Evolutionary conservation across 805 yeast species (phyloP), one percentile per base, ranked within the genome.

Genomic region (Kluyveromyces nonfermentans): DNA sequence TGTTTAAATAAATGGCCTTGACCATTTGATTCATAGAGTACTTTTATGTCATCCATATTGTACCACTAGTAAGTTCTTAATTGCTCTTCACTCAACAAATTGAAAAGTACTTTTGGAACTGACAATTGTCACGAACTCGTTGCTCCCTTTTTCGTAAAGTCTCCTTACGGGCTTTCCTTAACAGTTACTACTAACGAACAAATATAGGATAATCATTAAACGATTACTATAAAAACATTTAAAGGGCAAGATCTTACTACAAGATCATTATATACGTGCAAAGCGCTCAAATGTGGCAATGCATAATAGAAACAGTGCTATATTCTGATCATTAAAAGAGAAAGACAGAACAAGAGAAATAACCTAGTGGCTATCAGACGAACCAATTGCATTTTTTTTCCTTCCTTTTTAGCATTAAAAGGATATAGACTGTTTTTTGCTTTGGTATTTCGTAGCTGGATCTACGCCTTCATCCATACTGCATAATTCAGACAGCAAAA

Each of bases 1-100:
- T 70, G 72, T 22, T 64, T 56, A 56, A 78, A 78, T 15, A 80
- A 52, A 46, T 78, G 83, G 2, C 51, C 56, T 56, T 80, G 86
- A 7, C 72, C 71, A 0, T 81, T 80, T 5, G 62, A 55, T 19
- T 54, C 56, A 52, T 66, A 78, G 14, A 55, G 40, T 40, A 69
- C 44, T 48, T 50, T 57, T 37, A 56, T 45, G 5, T 36, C 32
- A 6, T 12, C 31, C 39, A 36, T 36, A 18, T 33, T 33, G 4
- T 25, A 25, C 30, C 30, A 25, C 30, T 25, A 14, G n/a, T n/a
- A n/a, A n/a, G n/a, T n/a, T n/a, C n/a, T n/a, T n/a, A n/a, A n/a
- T n/a, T n/a, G n/a, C n/a, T n/a, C n/a, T n/a, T n/a, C n/a, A n/a
- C n/a, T n/a, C n/a, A n/a, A n/a, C n/a, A n/a, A n/a, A n/a, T n/a